phyloP scores from a whole-genome alignment of 2,329 filamentous ascomycete genomes.

The Epicoccum nigrum region DNA sequence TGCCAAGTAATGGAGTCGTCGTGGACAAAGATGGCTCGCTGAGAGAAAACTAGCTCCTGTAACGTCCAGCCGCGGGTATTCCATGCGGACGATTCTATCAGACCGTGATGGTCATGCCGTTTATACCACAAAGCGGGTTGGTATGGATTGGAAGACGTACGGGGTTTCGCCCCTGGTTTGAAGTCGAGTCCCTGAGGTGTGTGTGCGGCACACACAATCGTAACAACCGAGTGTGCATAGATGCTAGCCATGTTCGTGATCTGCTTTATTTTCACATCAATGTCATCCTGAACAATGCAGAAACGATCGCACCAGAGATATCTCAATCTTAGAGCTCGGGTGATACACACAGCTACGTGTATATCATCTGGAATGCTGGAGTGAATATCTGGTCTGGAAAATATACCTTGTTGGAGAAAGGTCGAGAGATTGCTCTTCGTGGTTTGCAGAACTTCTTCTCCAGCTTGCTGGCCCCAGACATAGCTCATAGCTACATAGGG shows the following conservation, averaged over 20 bases:
- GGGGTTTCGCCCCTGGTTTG: neutral
- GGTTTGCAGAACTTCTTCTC: neutral
- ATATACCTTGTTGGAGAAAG: neutral
- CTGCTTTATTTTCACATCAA: neutral
- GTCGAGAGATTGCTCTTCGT: neutral
- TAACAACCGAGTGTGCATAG: neutral
- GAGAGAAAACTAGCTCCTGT: neutral
- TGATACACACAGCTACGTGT: neutral
- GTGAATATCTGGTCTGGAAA: neutral
- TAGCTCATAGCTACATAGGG: neutral
- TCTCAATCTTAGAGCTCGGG: neutral
- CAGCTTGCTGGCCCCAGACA: neutral
- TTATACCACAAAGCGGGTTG: neutral
- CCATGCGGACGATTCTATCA: neutral
- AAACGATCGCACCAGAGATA: neutral
- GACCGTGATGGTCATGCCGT: neutral
- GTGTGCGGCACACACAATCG: neutral
- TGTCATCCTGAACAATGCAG: neutral
- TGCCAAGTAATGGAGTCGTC: neutral
- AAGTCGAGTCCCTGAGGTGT: neutral
- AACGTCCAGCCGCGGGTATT: neutral
- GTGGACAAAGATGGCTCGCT: neutral
- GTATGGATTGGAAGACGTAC: neutral
- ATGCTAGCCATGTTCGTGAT: neutral
- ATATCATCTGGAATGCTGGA: neutral